Conservation (phyloP, 2,329 filamentous ascomycete genomes). For the Lojkania enalia region DNA sequence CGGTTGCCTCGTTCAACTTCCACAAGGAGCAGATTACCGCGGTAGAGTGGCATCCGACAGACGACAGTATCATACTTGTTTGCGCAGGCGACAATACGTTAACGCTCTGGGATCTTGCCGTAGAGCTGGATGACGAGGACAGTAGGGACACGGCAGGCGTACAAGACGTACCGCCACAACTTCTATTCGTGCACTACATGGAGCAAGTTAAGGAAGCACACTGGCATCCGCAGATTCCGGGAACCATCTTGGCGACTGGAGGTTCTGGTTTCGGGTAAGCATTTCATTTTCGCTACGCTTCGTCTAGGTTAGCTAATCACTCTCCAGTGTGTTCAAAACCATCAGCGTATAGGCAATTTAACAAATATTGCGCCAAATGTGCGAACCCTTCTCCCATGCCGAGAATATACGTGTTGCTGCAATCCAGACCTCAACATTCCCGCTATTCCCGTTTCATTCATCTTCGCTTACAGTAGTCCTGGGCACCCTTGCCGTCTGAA, state of each 20-base stretch:
- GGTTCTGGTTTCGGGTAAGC: slow-evolving; percentile 75
- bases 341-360: slow-evolving; percentile 42
- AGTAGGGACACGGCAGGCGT: slow-evolving; percentile 85
- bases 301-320: slow-evolving; percentile 13
- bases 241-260: slow-evolving; percentile 85
- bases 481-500: neutral
- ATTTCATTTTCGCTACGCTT: neutral
- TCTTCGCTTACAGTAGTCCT: neutral
- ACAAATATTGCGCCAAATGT: neutral
- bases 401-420: neutral
- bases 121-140: slow-evolving; percentile 96
- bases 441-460: neutral
- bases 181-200: slow-evolving; percentile 96
- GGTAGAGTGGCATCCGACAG: slow-evolving; percentile 95
- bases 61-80: slow-evolving; percentile 93
- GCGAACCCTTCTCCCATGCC: neutral
- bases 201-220: slow-evolving; percentile 93
- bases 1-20: slow-evolving; percentile 92
- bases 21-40: slow-evolving; percentile 96
- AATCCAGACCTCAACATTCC: neutral
- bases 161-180: slow-evolving; percentile 87
- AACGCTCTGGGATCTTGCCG: slow-evolving; percentile 94
- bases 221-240: slow-evolving; percentile 96
- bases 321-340: slow-evolving; percentile 45
- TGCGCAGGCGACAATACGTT: slow-evolving; percentile 92